Evolutionary conservation across 208 protist species (phyloP).

Genomic region (Leishmania tropica): DNA sequence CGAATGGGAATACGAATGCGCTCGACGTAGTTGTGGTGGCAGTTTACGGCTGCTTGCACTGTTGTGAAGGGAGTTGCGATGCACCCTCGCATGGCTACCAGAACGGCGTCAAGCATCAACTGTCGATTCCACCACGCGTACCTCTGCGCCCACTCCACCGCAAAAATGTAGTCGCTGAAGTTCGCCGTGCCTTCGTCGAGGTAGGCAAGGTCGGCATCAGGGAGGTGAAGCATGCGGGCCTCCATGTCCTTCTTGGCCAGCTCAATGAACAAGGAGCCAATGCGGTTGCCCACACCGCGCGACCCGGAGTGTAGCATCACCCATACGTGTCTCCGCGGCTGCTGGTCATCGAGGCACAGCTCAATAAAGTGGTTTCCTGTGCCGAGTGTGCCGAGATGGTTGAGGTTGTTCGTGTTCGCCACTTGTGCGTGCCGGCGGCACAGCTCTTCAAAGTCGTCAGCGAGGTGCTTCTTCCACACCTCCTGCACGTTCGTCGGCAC

Average conservation of each 20-base stretch:
- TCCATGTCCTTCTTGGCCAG: conserved; percentile 85
- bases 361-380: conserved; percentile 93
- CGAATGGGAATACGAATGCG: conserved; percentile 14
- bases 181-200: conserved; percentile 72
- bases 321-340: conserved; percentile 56
- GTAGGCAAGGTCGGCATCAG: conserved; percentile 79
- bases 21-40: conserved; percentile 93
- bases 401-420: conserved; percentile 73
- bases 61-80: conserved; percentile 47
- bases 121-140: conserved; percentile 82
- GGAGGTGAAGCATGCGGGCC: conserved; percentile 45
- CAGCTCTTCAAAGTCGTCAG: conserved; percentile 66
- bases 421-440: conserved; percentile 48
- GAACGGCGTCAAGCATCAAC: conserved; percentile 80
- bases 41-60: conserved; percentile 75
- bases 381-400: conserved; percentile 89
- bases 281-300: conserved; percentile 89
- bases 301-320: conserved; percentile 93
- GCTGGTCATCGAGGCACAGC: conserved; percentile 79
- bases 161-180: conserved; percentile 86
- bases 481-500: conserved; percentile 47
- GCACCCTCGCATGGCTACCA: conserved; percentile 55
- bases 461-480: conserved; percentile 67
- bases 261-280: conserved; percentile 83
- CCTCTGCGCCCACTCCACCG: conserved; percentile 83